These are phyloP conservation scores for Pyrenophora teres DNA, from an alignment of 2,329 filamentous ascomycete species.

Conservation along the genomic window DNA sequence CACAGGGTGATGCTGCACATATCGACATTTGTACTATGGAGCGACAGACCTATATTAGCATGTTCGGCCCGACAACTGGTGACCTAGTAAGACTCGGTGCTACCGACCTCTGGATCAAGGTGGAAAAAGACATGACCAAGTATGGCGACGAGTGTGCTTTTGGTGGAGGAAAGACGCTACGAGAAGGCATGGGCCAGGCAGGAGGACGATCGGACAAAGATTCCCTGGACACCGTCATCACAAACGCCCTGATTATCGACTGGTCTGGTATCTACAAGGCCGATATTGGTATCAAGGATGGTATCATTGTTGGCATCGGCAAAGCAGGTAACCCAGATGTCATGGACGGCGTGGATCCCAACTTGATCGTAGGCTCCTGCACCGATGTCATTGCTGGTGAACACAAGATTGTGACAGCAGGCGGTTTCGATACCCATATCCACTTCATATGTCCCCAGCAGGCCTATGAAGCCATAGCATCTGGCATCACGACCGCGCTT, in stretches of 20 bases:
- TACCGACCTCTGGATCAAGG: slow-evolving; percentile 87
- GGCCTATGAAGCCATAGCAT: slow-evolving; percentile 77
- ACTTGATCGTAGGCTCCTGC: slow-evolving; percentile 81
- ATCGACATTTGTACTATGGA: slow-evolving; percentile 73
- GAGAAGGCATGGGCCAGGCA: slow-evolving; percentile 95
- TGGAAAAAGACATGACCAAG: slow-evolving; percentile 81
- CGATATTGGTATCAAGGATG: slow-evolving; percentile 90
- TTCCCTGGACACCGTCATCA: slow-evolving; percentile 81
- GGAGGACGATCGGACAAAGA: slow-evolving; percentile 74
- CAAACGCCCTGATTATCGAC: slow-evolving; percentile 88
- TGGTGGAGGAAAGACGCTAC: slow-evolving; percentile 88
- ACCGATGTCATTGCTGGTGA: slow-evolving; percentile 94
- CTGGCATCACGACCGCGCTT: slow-evolving; percentile 87
- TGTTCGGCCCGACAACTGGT: slow-evolving; percentile 92
- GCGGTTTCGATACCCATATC: slow-evolving; percentile 87
- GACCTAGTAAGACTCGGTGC: slow-evolving; percentile 80
- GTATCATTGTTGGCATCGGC: slow-evolving; percentile 83
- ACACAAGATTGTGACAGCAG: slow-evolving; percentile 86
- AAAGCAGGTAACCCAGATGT: slow-evolving; percentile 97
- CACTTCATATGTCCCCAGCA: slow-evolving; percentile 97
- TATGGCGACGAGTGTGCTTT: slow-evolving; percentile 97
- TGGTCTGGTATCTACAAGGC: slow-evolving; percentile 95
- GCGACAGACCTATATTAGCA: slow-evolving; percentile 75
- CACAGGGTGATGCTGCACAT: slow-evolving; percentile 59
- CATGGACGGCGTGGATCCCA: slow-evolving; percentile 82